A percentile compares a stretch with the other conserved stretches of the same genome.
Conservation (phyloP, 192 early-diverging fungal species). For the Coemansia sp. region DNA sequence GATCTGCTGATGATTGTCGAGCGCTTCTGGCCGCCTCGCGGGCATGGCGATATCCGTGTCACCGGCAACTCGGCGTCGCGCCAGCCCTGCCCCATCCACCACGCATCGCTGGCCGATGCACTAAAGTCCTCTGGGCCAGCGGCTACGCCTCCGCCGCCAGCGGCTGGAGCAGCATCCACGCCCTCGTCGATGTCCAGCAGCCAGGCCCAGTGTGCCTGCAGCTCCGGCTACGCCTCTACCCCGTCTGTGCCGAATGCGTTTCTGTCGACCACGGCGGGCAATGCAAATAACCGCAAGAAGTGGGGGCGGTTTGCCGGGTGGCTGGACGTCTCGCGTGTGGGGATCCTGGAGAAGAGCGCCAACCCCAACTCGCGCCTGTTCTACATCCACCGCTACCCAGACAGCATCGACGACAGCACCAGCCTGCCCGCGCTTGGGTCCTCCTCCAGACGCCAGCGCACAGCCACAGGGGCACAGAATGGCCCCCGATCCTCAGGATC, state of each 20-base stretch:
- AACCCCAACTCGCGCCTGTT: conserved; percentile 41
- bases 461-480: neutral
- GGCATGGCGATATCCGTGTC: conserved; percentile 44
- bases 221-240: conserved; percentile 3
- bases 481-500: conserved; percentile 36
- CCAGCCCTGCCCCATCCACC: conserved; percentile 22
- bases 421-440: conserved; percentile 5
- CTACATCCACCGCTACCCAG: conserved; percentile 42
- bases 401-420: conserved; percentile 13
- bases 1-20: conserved; percentile 56
- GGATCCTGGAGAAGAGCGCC: conserved; percentile 46
- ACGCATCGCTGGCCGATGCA: conserved; percentile 10
- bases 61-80: conserved; percentile 25
- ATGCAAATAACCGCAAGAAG: conserved; percentile 26
- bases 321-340: conserved; percentile 48
- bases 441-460: conserved; percentile 19
- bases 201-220: conserved; percentile 15
- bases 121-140: neutral
- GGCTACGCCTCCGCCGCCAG: neutral
- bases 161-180: neutral
- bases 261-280: conserved; percentile 31
- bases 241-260: conserved; percentile 33
- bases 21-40: conserved; percentile 49
- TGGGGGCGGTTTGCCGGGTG: conserved; percentile 51
- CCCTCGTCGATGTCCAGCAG: neutral